phyloP scores from a whole-genome alignment of 2,329 filamentous ascomycete species.

The Colletotrichum plurivorum region DNA sequence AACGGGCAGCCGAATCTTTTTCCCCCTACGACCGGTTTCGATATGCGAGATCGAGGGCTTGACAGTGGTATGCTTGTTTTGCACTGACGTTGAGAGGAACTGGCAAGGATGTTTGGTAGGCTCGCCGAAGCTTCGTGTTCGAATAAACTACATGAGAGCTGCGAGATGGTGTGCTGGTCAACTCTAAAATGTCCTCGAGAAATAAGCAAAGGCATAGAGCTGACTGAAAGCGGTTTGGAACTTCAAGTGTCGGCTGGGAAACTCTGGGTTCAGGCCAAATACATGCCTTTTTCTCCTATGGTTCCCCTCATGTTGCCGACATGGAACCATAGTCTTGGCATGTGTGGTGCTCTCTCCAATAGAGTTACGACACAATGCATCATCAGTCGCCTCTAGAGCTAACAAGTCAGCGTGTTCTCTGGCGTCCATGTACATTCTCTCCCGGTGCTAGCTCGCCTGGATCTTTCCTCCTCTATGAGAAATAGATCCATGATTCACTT shows the following conservation, averaged over 20 bases:
- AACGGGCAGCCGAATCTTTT: background rate
- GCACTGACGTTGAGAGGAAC: background rate
- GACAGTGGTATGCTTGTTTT: background rate
- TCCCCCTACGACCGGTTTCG: background rate
- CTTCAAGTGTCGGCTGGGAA: background rate
- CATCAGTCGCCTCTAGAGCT: background rate
- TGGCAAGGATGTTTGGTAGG: background rate
- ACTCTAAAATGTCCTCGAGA: constrained; percentile 11
- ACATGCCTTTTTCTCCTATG: background rate
- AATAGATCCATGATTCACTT: too few relatives aligned
- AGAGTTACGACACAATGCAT: background rate
- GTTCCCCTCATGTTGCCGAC: background rate
- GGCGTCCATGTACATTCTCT: background rate
- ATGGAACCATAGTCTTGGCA: constrained; percentile 27
- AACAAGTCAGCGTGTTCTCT: background rate
- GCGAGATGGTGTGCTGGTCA: constrained; percentile 24
- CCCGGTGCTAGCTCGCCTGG: background rate
- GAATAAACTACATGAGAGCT: background rate
- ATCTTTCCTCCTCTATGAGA: too few relatives aligned
- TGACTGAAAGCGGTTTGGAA: constrained; percentile 3
- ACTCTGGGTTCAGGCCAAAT: background rate
- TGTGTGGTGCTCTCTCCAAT: background rate
- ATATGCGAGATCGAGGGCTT: background rate
- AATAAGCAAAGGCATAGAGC: background rate
- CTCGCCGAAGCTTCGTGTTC: constrained; percentile 12